Evolutionary conservation across 2,329 filamentous ascomycete genomes (phyloP).

Genomic region (Fusarium aywerte): DNA sequence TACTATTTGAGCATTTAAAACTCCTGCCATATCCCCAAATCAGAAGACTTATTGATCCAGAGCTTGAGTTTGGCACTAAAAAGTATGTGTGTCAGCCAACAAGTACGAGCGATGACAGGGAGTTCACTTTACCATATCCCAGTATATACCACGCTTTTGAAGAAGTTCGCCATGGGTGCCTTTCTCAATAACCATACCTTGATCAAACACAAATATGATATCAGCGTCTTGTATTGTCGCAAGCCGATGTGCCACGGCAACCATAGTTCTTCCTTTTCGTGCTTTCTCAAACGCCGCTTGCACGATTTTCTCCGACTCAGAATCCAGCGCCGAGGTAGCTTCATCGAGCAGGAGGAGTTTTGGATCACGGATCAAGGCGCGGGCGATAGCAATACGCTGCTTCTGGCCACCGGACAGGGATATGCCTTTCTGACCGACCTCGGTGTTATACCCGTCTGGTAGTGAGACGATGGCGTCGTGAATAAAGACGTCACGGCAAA

Average conservation of each 20-base stretch:
- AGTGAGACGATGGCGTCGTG: slow-evolving; percentile 76
- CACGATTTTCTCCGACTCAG: slow-evolving; percentile 69
- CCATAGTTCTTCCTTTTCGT: slow-evolving; percentile 68
- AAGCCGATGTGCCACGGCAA: slow-evolving; percentile 81
- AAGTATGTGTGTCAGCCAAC: neutral
- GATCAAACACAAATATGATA: slow-evolving; percentile 72
- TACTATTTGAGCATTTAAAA: neutral
- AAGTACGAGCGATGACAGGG: neutral
- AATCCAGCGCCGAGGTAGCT: slow-evolving; percentile 76
- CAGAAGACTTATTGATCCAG: slow-evolving; percentile 19
- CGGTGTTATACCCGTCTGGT: slow-evolving; percentile 74
- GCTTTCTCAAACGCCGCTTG: slow-evolving; percentile 75
- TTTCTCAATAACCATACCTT: slow-evolving; percentile 12
- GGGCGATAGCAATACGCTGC: slow-evolving; percentile 75
- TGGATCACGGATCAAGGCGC: slow-evolving; percentile 73
- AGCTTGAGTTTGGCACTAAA: slow-evolving; percentile 31
- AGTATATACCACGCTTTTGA: slow-evolving; percentile 4
- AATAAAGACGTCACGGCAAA: slow-evolving; percentile 71
- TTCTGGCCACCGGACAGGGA: slow-evolving; percentile 76
- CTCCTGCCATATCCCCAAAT: neutral
- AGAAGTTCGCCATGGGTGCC: slow-evolving; percentile 1
- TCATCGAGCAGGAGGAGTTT: slow-evolving; percentile 76
- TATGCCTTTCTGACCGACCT: slow-evolving; percentile 73
- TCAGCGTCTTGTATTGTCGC: slow-evolving; percentile 83
- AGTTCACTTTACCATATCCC: slow-evolving; percentile 10